phyloP scores from a whole-genome alignment of 306 rosid species.

The Cyamopsis tetragonoloba region DNA sequence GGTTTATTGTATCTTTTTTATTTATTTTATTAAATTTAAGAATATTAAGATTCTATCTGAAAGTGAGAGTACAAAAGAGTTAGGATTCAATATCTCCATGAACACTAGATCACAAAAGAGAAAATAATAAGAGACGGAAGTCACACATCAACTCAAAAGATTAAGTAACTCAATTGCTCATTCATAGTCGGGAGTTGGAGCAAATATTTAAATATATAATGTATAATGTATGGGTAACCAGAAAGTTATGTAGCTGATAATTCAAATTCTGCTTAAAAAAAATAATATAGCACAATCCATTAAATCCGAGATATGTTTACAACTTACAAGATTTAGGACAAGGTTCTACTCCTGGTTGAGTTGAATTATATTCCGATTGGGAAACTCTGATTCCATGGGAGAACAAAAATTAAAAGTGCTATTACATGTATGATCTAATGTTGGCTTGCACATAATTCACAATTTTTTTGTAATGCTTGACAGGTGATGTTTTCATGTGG shows the following conservation, averaged over 20 bases:
- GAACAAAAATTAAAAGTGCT: slow-evolving; percentile 17
- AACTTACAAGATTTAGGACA: background rate
- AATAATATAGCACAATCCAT: background rate
- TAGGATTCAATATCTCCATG: slow-evolving; percentile 15
- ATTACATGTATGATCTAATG: background rate
- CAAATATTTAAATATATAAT: background rate
- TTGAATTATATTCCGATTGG: background rate
- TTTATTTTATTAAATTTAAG: background rate
- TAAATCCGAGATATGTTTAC: slow-evolving; percentile 8
- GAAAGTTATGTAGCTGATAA: background rate
- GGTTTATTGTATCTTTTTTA: background rate
- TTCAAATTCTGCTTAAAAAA: background rate
- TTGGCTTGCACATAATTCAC: slow-evolving; percentile 21
- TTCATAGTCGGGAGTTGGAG: background rate
- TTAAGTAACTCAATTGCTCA: background rate
- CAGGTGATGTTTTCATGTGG: slow-evolving; percentile 94
- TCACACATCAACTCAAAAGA: background rate
- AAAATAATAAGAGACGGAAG: background rate
- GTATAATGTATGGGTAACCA: background rate
- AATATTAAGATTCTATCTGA: slow-evolving; percentile 10
- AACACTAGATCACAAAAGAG: background rate
- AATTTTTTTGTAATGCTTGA: slow-evolving; percentile 26
- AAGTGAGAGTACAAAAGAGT: background rate
- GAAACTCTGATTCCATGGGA: background rate
- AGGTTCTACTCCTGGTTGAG: slow-evolving; percentile 4